Evolutionary conservation across 2,329 filamentous ascomycete species (phyloP).

Genomic region (Monilinia fructicola): DNA sequence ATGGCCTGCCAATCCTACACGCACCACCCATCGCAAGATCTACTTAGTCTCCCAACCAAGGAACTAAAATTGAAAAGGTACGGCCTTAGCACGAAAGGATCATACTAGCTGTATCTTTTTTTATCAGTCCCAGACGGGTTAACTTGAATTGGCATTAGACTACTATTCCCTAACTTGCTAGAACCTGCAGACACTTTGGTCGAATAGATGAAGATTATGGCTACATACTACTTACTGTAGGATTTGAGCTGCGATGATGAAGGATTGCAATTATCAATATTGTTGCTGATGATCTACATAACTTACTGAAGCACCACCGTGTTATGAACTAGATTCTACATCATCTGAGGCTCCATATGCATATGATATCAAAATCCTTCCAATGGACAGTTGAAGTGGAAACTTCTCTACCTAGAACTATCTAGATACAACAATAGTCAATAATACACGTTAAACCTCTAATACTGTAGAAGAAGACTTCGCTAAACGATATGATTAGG

Average conservation of each 20-base stretch:
- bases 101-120: not conserved
- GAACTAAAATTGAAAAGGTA: not conserved
- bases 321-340: not conserved
- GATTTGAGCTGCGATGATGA: not conserved
- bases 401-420: not conserved
- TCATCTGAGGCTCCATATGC: not conserved
- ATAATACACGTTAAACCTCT: too few species aligned
- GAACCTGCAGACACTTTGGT: not conserved
- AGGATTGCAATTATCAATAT: not conserved
- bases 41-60: not conserved
- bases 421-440: too few species aligned
- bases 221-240: not conserved
- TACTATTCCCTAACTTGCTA: not conserved
- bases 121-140: not conserved
- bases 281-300: not conserved
- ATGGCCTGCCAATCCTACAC: not conserved
- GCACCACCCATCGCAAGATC: not conserved
- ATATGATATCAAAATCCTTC: conserved; percentile 3
- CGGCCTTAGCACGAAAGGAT: not conserved
- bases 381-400: not conserved
- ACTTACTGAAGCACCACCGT: not conserved
- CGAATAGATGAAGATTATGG: not conserved
- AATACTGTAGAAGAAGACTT: not conserved
- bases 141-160: not conserved
- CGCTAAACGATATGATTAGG: not conserved